Evolutionary conservation across 75 land plant genomes (phyloP), one percentile per base, ranked within the genome.

Genomic region (Isoetes taiwanensis): DNA sequence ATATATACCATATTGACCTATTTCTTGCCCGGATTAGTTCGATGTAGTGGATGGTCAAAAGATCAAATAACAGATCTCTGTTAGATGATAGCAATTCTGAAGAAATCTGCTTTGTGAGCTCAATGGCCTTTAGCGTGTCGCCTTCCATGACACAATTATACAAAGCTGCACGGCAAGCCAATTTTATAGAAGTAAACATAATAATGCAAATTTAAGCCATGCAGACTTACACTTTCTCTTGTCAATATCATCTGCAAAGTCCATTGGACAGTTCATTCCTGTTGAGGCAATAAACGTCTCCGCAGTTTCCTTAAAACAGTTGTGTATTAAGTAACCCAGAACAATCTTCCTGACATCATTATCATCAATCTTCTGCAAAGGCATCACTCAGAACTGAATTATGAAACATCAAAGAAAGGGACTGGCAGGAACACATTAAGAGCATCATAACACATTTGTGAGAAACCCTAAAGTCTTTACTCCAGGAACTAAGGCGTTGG

Each of bases 251-350:
- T 75, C 71, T 40, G 76, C 68, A 59, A 60, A 80, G 61, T 79
- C 77, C 23, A 63, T 60, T 48, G 83, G 72, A 35, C 74, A 78
- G 48, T 84, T 79, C 80, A 84, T 79, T 38, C 81, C 90, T 26
- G 86, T 71, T 72, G 70, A 75, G 35, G 80, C 39, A 70, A 80
- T 71, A 43, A 88, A 88, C 35, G 96, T 61, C 34, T 88, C 90
- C 32, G 80, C 78, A 4, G 99, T 94, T 56, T 94, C 99, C 39
- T 79, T 89, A 67, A 73, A 94, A 60, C 99, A 94, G 58, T 88
- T 94, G 56, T 94, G 99, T 54, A 94, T 74, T 41, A 94, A 76
- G 63, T 94, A 94, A 5, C 87, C 78, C 33, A 84, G 71, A 20
- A 94, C 83, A 52, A 94, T 72, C 37, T 81, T 78, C 34, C 76